These are phyloP conservation scores for Pisolithus sp. DNA, from an alignment of 768 basidiomycete genomes.

Conservation along the genomic window DNA sequence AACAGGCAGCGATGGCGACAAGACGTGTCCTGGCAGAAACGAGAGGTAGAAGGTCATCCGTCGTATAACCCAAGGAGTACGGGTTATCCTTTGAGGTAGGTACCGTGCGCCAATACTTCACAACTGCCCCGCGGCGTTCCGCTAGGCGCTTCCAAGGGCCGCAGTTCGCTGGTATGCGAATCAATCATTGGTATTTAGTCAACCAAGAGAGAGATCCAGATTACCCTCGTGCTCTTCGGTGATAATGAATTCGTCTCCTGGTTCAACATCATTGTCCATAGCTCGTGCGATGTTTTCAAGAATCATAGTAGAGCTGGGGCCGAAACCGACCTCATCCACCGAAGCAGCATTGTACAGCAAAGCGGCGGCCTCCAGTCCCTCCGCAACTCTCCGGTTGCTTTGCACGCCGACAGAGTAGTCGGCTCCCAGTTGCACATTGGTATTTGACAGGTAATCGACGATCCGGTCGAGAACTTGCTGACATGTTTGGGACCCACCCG, in stretches of 20 bases:
- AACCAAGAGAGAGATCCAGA: slow-evolving; percentile 2
- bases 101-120: slow-evolving; percentile 56
- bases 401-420: slow-evolving; percentile 54
- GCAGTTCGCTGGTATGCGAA: slow-evolving; percentile 47
- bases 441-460: slow-evolving; percentile 61
- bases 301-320: slow-evolving; percentile 60
- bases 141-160: slow-evolving; percentile 77
- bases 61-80: slow-evolving; percentile 52
- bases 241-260: slow-evolving; percentile 71
- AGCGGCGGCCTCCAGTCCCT: slow-evolving; percentile 46
- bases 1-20: slow-evolving; percentile 68
- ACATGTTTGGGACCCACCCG: slow-evolving; percentile 65
- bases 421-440: slow-evolving; percentile 71
- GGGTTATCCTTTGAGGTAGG: slow-evolving; percentile 51
- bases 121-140: slow-evolving; percentile 40
- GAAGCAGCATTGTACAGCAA: slow-evolving; percentile 61
- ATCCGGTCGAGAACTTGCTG: slow-evolving; percentile 51
- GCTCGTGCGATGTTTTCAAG: slow-evolving; percentile 64
- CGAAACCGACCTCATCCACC: slow-evolving; percentile 59
- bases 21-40: slow-evolving; percentile 62
- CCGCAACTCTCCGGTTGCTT: slow-evolving; percentile 45
- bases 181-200: background rate
- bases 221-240: slow-evolving; percentile 76
- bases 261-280: slow-evolving; percentile 45
- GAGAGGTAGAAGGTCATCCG: slow-evolving; percentile 54